Percentiles rank a stretch among this genome's conserved stretches.
phyloP scores from a whole-genome alignment of 2,329 filamentous ascomycete genomes.

The Leptodontidium sp. region DNA sequence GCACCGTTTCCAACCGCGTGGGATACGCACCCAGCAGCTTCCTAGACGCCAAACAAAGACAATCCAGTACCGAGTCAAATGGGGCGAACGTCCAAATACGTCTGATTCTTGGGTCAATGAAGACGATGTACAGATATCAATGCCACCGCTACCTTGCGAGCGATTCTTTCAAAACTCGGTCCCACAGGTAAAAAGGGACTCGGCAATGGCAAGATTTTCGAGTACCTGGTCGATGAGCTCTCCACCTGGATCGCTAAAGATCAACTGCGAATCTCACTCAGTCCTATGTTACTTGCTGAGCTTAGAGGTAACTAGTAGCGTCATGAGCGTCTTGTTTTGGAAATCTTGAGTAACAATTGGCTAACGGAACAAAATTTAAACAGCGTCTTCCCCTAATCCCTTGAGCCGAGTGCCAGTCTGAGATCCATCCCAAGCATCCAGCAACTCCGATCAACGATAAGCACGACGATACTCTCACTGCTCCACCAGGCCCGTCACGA shows the following conservation, averaged over 20 bases:
- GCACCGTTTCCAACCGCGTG: too few relatives aligned
- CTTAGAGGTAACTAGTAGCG: constrained; percentile 35
- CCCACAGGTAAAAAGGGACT: constrained; percentile 23
- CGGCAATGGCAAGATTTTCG: constrained; percentile 35
- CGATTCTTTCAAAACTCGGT: constrained; percentile 33
- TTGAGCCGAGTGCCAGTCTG: constrained; percentile 32
- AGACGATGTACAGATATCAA: constrained; percentile 35
- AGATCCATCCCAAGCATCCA: constrained; percentile 31
- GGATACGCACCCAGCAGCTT: too few relatives aligned
- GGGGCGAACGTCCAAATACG: constrained; percentile 34
- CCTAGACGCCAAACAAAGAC: too few relatives aligned
- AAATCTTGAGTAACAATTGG: constrained; percentile 31
- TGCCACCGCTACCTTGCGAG: constrained; percentile 34
- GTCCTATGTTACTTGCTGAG: constrained; percentile 31
- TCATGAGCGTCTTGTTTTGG: constrained; percentile 26
- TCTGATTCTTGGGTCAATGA: constrained; percentile 38
- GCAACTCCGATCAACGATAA: constrained; percentile 19
- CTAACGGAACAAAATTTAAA: constrained; percentile 34
- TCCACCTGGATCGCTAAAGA: constrained; percentile 34
- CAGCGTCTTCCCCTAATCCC: constrained; percentile 32
- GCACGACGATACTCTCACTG: constrained; percentile 5
- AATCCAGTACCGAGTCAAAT: constrained; percentile 34
- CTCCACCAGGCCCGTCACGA: constrained; percentile 16
- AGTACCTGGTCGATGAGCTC: constrained; percentile 36
- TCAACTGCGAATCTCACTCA: constrained; percentile 40